A percentile compares a stretch with the other conserved stretches of the same genome.
Evolutionary conservation across 2,329 filamentous ascomycete species (phyloP).

Genomic region (Pestalotiopsis sp.): DNA sequence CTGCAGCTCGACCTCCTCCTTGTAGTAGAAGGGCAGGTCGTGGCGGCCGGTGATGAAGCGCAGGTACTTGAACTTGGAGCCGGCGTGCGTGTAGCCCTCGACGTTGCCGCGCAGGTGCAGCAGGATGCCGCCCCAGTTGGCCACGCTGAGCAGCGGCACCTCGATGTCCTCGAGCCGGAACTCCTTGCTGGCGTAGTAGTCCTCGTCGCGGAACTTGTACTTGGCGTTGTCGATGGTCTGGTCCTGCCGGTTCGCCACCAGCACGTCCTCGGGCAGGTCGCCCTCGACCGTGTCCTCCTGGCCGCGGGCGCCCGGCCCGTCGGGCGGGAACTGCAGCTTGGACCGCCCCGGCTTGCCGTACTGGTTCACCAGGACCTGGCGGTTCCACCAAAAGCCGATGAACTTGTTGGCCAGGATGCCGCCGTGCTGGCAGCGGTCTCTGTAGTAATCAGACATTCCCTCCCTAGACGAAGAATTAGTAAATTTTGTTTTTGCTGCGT

Average conservation of each 20-base stretch:
- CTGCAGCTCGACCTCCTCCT: slow-evolving; percentile 69
- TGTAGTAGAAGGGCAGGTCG: slow-evolving; percentile 73
- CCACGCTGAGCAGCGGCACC: slow-evolving; percentile 67
- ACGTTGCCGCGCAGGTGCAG: slow-evolving; percentile 71
- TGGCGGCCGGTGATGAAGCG: slow-evolving; percentile 71
- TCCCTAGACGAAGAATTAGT: slow-evolving; percentile 33
- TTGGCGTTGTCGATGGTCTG: slow-evolving; percentile 47
- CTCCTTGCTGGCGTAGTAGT: slow-evolving; percentile 66
- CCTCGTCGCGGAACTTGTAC: slow-evolving; percentile 61
- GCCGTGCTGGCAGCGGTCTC: slow-evolving; percentile 61
- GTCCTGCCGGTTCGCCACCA: slow-evolving; percentile 48
- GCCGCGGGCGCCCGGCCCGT: slow-evolving; percentile 28
- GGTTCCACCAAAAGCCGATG: slow-evolving; percentile 68
- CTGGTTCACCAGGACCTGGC: slow-evolving; percentile 68
- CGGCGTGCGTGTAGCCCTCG: slow-evolving; percentile 63
- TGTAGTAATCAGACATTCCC: slow-evolving; percentile 56
- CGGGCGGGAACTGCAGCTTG: slow-evolving; percentile 29
- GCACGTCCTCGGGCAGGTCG: slow-evolving; percentile 53
- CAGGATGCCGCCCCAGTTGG: slow-evolving; percentile 72
- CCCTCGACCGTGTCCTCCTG: slow-evolving; percentile 59
- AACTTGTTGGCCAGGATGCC: slow-evolving; percentile 62
- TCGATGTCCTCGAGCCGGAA: slow-evolving; percentile 67
- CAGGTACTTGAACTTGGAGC: slow-evolving; percentile 68
- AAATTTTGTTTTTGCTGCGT: background rate
- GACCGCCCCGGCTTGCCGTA: slow-evolving; percentile 54